phyloP scores from a whole-genome alignment of 2,329 filamentous ascomycete genomes.

The Nemania abortiva region DNA sequence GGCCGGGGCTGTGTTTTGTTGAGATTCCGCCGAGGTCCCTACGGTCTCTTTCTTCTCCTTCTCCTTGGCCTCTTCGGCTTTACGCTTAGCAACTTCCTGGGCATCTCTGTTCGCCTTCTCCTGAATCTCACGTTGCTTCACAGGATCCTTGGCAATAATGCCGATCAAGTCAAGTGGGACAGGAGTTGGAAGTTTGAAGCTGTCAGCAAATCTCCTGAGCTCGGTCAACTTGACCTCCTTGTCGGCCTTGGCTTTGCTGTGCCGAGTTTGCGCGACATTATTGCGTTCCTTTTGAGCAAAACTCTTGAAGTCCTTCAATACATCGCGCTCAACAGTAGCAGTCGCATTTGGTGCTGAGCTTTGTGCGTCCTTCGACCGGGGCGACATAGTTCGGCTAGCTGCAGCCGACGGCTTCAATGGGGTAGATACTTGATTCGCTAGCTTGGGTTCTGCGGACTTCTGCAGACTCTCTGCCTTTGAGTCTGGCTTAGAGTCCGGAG shows the following conservation, averaged over 20 bases:
- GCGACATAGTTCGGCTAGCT: slow-evolving; percentile 58
- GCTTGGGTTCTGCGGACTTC: slow-evolving; percentile 46
- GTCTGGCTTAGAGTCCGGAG: slow-evolving; percentile 52
- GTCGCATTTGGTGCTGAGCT: slow-evolving; percentile 64
- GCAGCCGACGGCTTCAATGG: slow-evolving; percentile 53
- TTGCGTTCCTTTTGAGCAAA: slow-evolving; percentile 70
- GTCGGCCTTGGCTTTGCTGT: slow-evolving; percentile 74
- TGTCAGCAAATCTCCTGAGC: slow-evolving; percentile 92
- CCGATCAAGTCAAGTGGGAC: slow-evolving; percentile 92
- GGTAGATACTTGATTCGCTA: slow-evolving; percentile 44
- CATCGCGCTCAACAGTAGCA: slow-evolving; percentile 71
- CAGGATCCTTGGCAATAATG: slow-evolving; percentile 96
- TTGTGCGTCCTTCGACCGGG: slow-evolving; percentile 55
- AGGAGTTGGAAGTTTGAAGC: slow-evolving; percentile 93
- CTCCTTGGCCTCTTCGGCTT: slow-evolving; percentile 61
- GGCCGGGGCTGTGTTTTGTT: slow-evolving; percentile 50
- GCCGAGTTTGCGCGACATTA: slow-evolving; percentile 67
- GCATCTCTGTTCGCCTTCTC: slow-evolving; percentile 85
- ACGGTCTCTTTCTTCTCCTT: slow-evolving; percentile 68
- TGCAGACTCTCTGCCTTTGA: slow-evolving; percentile 48
- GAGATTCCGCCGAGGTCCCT: slow-evolving; percentile 57
- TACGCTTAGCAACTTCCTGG: slow-evolving; percentile 68
- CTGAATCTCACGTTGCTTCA: slow-evolving; percentile 92
- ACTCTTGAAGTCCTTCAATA: slow-evolving; percentile 72
- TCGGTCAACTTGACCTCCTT: slow-evolving; percentile 95